Base-by-base conservation (phyloP, 768 basidiomycete genomes). In the Tulasnella sp. region DNA sequence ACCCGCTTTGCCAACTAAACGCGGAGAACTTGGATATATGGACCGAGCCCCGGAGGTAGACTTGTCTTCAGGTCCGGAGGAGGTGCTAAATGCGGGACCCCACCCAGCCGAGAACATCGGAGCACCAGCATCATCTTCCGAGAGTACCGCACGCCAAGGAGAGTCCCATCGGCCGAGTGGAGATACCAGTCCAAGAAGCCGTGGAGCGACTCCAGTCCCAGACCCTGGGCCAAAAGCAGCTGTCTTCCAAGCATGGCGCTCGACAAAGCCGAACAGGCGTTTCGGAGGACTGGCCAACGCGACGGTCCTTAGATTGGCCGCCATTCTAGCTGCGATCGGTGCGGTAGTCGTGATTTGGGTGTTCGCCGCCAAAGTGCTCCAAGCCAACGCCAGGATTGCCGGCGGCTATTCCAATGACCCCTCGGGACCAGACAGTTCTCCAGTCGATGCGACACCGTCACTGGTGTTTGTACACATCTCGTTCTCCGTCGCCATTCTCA, bases 381-480 rank as follows among this genome's bases (percentile, higher is more conserved):
- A 77, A 72, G 42, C 37, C 15, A 48, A 35, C 15, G 67, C 70
- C 51, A 79, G 72, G 11, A 69, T 77, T 46, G 23, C 74, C 71
- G 51, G 39, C 44, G 44, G 48, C 55, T 76, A 77, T 13, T 51
- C 70, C 11, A 42, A 20, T 20, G 23, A 70, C 61, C 48, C 80
- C 39, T 35, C 13, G 26, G 26, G 67, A 29, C 40, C 76, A n/a
- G 69, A 42, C 35, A 5, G 75, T 35, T 32, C 78, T 29, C 73
- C 80, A 48, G 78, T 75, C 76, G 42, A 37, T 70, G 55, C 73
- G n/a, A 75, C 79, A 42, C 87, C 5, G 73, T 82, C 39, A 87
- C n/a, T 80, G 40, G 73, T 92, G 69, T 90, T 91, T 81, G 82
- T 92, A 23, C 90, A 93, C 82, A 86, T 91, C 82, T 85, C 89